Base-by-base conservation (phyloP, 805 yeast species). In the Pichia exigua region DNA sequence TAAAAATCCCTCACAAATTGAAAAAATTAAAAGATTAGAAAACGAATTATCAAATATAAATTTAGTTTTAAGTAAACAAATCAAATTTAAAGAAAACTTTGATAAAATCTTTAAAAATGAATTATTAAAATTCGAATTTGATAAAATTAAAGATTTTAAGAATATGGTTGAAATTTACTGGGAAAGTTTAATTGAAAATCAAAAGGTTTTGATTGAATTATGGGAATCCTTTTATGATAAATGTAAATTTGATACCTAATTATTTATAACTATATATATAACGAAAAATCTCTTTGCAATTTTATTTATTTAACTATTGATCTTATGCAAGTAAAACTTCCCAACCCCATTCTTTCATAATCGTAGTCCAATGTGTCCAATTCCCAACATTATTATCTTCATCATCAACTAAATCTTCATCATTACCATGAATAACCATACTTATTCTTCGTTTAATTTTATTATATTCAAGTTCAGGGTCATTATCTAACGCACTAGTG, bases 111-210 rank as follows among this genome's bases (percentile, higher is more conserved):
- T 92, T 49, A 85, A 80, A 62, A 65, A 66, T 42, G 96, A 94
- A 60, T 68, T 92, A 27, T 75, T 72, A 18, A 72, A 67, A 38
- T 88, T 91, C 63, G 96, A 89, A 63, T 71, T 73, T 44, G 92
- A 85, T 52, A 86, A 83, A 60, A 77, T 88, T 38, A 81, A 78
- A 40, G 98, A 91, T 60, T 89, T 92, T 68, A 79, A 96, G 63
- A 87, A 87, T 61, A 79, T 90, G 55, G 87, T 92, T 48, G 99
- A 94, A 67, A 84, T 92, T 13, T 91, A 83, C 61, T 77, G 95
- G 64, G 98, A 94, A 66, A 81, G 94, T 48, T 79, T 94, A 24
- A 86, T 91, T 50, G 99, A 94, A 68, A 77, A 90, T 32, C 99
- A 94, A 68, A 94, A 94, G 69, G 97, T 90, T 65, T 82, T 85